Evolutionary conservation across 805 yeast species (phyloP).

Genomic region (Ascoidea tarda): DNA sequence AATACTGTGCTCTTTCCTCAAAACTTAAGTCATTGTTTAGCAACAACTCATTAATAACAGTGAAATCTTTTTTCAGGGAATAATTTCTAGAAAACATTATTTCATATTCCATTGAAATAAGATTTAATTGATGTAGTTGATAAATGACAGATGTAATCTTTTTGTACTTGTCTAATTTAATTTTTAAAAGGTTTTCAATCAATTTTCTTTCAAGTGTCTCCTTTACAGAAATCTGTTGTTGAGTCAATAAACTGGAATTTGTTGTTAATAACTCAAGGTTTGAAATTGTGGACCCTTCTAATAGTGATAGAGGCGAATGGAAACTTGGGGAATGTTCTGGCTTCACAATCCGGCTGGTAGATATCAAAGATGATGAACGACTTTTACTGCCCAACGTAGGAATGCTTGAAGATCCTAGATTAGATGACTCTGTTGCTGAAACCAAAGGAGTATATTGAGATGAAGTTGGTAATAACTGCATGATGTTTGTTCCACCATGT

Average conservation of each 20-base stretch:
- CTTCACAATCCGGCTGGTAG: background rate
- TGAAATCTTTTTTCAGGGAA: slow-evolving; percentile 1
- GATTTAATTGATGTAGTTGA: slow-evolving; percentile 1
- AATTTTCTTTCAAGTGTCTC: background rate
- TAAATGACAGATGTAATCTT: background rate
- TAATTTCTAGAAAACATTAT: slow-evolving; percentile 1
- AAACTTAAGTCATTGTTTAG: background rate
- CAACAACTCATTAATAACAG: slow-evolving; percentile 1
- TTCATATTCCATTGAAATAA: slow-evolving; percentile 3
- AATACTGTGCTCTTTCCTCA: slow-evolving; percentile 2
- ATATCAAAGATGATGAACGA: background rate
- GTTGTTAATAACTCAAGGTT: background rate
- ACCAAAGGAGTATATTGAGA: background rate
- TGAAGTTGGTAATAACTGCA: background rate
- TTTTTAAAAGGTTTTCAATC: background rate
- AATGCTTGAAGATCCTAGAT: too few relatives aligned
- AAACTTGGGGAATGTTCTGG: background rate
- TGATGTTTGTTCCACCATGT: background rate
- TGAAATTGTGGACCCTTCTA: background rate
- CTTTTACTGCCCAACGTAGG: background rate
- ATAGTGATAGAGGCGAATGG: background rate
- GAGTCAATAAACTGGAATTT: background rate
- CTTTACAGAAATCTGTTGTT: background rate
- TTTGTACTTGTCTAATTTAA: background rate
- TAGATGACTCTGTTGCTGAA: background rate